phyloP scores from a whole-genome alignment of 2,329 filamentous ascomycete species.

The Fusarium udum region DNA sequence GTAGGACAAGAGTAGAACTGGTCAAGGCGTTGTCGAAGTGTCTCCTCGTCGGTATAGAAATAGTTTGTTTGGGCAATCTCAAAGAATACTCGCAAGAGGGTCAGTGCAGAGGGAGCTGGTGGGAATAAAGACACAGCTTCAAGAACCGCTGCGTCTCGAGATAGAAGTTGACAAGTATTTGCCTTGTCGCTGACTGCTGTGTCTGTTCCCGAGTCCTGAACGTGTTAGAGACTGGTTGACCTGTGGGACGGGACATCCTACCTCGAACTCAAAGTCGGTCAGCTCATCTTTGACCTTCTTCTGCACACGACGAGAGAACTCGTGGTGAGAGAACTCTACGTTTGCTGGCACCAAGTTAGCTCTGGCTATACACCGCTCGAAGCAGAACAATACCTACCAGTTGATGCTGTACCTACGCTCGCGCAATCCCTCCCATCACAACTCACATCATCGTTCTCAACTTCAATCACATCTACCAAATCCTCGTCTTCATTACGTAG shows the following conservation, averaged over 20 bases:
- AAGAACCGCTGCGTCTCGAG: conserved; percentile 15
- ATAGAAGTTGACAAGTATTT: background rate
- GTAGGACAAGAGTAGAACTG: conserved; percentile 24
- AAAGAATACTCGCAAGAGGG: conserved; percentile 36
- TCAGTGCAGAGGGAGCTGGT: conserved; percentile 9
- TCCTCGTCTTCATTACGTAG: background rate
- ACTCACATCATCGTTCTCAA: background rate
- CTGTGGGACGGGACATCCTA: background rate
- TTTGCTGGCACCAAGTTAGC: background rate
- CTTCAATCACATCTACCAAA: background rate
- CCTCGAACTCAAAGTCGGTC: background rate
- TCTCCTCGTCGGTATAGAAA: conserved; percentile 36
- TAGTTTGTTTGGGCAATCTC: conserved; percentile 39
- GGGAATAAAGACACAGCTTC: conserved; percentile 33
- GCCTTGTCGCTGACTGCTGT: background rate
- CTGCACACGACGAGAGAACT: conserved; percentile 21
- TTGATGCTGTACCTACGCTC: background rate
- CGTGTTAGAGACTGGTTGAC: background rate
- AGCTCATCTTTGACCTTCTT: conserved; percentile 16
- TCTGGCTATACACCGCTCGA: background rate
- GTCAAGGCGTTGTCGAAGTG: conserved; percentile 21
- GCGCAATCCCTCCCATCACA: background rate
- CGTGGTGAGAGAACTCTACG: conserved; percentile 23
- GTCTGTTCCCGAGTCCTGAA: conserved; percentile 4
- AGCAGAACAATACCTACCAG: background rate